Percentiles rank a stretch among this genome's conserved stretches.
phyloP scores from a whole-genome alignment of 371 early-diverging fungal species.

The Mortierella sp. region DNA sequence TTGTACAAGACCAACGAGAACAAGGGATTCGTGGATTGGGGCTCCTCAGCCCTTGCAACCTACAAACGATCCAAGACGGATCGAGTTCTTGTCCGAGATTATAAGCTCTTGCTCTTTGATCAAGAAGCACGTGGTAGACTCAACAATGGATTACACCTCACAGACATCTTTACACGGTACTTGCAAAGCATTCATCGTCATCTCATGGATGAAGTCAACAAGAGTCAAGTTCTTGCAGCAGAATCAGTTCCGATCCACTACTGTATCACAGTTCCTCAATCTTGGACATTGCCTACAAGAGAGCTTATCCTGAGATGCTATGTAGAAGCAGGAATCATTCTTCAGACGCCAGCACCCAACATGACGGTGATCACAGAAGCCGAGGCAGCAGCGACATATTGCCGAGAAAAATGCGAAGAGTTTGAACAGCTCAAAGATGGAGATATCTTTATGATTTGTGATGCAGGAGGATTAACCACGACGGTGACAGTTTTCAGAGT shows the following conservation, averaged over 20 bases:
- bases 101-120: constrained; percentile 50
- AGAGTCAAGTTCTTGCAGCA: constrained; percentile 45
- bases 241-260: constrained; percentile 49
- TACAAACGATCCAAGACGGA: constrained; percentile 46
- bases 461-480: constrained; percentile 50
- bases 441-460: constrained; percentile 60
- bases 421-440: constrained; percentile 48
- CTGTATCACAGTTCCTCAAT: constrained; percentile 49
- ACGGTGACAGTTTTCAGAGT: constrained; percentile 47
- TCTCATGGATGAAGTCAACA: constrained; percentile 53
- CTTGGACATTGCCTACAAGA: constrained; percentile 52
- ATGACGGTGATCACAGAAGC: constrained; percentile 57
- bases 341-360: constrained; percentile 45
- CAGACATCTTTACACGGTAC: constrained; percentile 49
- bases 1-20: constrained; percentile 46
- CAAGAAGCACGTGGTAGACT: constrained; percentile 43
- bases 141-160: constrained; percentile 39
- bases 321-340: constrained; percentile 45
- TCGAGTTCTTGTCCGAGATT: constrained; percentile 38
- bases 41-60: constrained; percentile 37
- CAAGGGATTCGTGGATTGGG: constrained; percentile 45
- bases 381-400: constrained; percentile 54
- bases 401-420: constrained; percentile 53
- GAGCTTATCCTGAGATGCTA: constrained; percentile 53
- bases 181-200: constrained; percentile 37